Percentiles rank a stretch among this genome's conserved stretches.
These are phyloP conservation scores for Leptographium flavum DNA, from an alignment of 2,329 filamentous ascomycete species.

Conservation along the genomic window DNA sequence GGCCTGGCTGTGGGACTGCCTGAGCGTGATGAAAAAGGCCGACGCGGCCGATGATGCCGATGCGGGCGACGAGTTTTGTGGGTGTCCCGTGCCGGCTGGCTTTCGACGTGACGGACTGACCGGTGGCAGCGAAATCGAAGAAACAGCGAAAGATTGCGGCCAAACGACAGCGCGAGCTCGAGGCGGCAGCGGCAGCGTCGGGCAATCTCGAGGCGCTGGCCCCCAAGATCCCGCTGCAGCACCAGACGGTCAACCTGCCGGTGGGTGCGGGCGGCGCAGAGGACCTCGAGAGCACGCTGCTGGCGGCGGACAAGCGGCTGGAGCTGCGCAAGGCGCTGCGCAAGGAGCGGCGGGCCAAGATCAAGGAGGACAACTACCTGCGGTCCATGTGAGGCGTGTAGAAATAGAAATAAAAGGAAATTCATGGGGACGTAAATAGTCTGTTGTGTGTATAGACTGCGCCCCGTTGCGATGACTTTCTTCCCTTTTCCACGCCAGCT, in stretches of 20 bases:
- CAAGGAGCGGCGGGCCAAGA: constrained; percentile 57
- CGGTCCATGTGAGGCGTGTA: constrained; percentile 48
- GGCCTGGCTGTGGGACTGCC: constrained; percentile 62
- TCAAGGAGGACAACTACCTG: constrained; percentile 79
- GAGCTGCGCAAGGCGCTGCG: constrained; percentile 59
- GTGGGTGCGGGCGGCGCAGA: constrained; percentile 27
- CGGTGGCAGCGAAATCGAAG: constrained; percentile 58
- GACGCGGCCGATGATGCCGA: constrained; percentile 31
- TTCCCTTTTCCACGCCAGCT: too few relatives aligned
- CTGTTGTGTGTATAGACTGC: too few relatives aligned
- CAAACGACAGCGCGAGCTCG: constrained; percentile 42
- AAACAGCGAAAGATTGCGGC: constrained; percentile 62
- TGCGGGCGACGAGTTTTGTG: constrained; percentile 69
- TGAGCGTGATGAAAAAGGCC: constrained; percentile 46
- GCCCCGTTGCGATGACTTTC: too few relatives aligned
- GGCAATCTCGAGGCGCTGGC: constrained; percentile 52
- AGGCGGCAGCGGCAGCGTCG: constrained; percentile 46
- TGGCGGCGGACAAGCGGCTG: constrained; percentile 36
- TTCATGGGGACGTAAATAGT: too few relatives aligned
- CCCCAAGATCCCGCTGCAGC: constrained; percentile 59
- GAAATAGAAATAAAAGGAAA: too few relatives aligned
- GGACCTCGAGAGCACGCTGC: constrained; percentile 25
- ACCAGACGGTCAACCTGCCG: constrained; percentile 66
- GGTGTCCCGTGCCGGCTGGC: constrained; percentile 19
- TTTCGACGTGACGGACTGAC: neutral